A percentile compares a stretch with the other conserved stretches of the same genome.
Conservation (phyloP, 345 rosid species). For the Eucalyptus marginata region DNA sequence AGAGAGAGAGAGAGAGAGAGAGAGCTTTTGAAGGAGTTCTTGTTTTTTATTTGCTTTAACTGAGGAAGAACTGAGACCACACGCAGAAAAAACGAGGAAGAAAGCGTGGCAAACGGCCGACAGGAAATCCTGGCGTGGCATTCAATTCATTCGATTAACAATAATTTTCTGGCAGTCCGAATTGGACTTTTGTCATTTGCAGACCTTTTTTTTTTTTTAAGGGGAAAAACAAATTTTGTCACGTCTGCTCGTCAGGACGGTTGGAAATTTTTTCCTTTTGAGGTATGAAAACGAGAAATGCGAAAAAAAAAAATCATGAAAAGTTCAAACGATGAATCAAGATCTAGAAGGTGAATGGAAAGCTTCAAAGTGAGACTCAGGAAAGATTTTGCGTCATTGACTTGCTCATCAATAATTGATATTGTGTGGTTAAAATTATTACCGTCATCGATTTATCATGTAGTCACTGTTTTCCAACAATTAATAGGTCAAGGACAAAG, state of each 20-base stretch:
- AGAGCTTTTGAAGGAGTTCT: background rate
- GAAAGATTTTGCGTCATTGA: background rate
- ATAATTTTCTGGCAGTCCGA: background rate
- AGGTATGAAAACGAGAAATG: background rate
- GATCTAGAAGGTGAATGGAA: background rate
- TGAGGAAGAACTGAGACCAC: background rate
- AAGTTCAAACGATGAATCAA: background rate
- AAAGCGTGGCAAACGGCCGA: background rate
- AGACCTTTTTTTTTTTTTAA: background rate
- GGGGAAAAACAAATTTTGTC: background rate
- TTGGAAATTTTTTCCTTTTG: background rate
- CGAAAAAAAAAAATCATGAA: background rate
- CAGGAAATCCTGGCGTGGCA: background rate
- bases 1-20: background rate
- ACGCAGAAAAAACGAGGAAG: background rate
- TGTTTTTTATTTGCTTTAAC: background rate
- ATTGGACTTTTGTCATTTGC: background rate
- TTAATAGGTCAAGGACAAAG: too few species aligned
- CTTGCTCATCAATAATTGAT: background rate
- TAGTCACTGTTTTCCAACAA: too few species aligned
- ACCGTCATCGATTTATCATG: fast-evolving
- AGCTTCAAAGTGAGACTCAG: background rate
- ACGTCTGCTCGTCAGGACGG: background rate
- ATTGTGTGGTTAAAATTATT: background rate
- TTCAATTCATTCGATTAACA: background rate